Evolutionary conservation across 1,284 basidiomycete species (phyloP), one percentile per base, ranked within the genome.

Genomic region (Cutaneotrichosporon cavernicola): DNA sequence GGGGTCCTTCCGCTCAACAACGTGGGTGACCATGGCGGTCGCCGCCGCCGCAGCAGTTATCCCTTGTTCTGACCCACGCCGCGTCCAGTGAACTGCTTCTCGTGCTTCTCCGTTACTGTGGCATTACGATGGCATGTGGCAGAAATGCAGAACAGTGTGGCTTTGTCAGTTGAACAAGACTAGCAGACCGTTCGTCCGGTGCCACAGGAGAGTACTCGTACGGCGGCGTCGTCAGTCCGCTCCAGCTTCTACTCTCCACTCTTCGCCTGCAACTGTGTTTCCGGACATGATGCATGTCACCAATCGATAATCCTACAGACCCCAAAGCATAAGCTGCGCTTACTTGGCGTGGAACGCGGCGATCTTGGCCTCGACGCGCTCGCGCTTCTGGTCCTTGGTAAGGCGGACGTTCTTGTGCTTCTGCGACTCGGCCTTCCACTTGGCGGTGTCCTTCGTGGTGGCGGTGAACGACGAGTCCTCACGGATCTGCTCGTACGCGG

Each of bases 401-500:
- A 95, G 89, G 82, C 85, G 91, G 75, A 74, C 74, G 66, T 83
- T 81, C 83, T 86, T 87, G 86, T 86, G 85, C 82, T 95, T 93
- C 78, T 86, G 81, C 65, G 84, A 84, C 82, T 97, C 95, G 50
- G 89, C 85, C 78, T 90, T 92, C 94, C 95, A 99, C 85, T 98
- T 90, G 79, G 87, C 88, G 47, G 74, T 67, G 64, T 88, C 82
- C 86, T 98, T 98, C 71, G 97, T 92, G 55, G 92, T 90, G 58
- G 93, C 89, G 81, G 90, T 89, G 88, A 95, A 96, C 18, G 83
- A 80, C 60, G 97, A 96, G 82, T 97, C 89, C 81, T 96, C 95
- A 70, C 97, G 92, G 82, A 99, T 99, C 69, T 92, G 91, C 61
- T 90, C 88, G 82, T 94, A 90, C 2, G 92, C 93, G 73, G 88